Conservation (phyloP, 129 eudicot genomes). For the Artemisia tridentata region DNA sequence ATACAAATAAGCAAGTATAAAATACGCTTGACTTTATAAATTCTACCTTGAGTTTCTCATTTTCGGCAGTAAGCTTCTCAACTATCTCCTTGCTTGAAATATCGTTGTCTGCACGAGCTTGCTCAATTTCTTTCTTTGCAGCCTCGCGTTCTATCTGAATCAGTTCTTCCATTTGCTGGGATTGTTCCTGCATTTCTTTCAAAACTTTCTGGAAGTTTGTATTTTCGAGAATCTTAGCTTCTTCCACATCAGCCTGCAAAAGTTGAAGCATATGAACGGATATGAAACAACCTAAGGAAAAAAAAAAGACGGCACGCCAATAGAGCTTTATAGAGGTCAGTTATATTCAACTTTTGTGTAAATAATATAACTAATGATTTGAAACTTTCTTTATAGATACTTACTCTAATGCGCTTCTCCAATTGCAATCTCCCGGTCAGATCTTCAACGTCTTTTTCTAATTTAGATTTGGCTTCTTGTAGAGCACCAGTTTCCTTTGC, state of each 20-base stretch:
- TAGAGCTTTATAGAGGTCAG: background rate
- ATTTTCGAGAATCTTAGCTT: conserved; percentile 63
- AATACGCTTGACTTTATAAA: conserved; percentile 11
- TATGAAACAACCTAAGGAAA: conserved; percentile 14
- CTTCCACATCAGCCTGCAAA: conserved; percentile 61
- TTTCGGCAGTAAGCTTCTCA: conserved; percentile 54
- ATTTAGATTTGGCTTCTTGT: conserved; percentile 77
- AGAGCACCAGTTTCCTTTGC: conserved; percentile 79
- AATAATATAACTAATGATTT: background rate
- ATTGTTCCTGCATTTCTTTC: conserved; percentile 42
- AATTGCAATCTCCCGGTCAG: conserved; percentile 66
- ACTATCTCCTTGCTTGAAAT: conserved; percentile 48
- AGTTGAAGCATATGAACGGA: conserved; percentile 8
- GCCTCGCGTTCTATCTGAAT: conserved; percentile 50
- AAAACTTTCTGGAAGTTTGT: conserved; percentile 49
- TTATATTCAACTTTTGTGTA: background rate
- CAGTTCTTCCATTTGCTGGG: conserved; percentile 26
- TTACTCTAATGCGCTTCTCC: conserved; percentile 88
- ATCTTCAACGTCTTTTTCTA: conserved; percentile 94
- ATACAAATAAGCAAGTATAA: background rate
- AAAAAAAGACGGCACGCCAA: background rate
- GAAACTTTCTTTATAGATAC: background rate
- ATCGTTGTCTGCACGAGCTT: conserved; percentile 40
- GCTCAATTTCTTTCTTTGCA: conserved; percentile 30
- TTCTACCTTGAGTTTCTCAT: conserved; percentile 44